Conservation (phyloP, 306 rosid genomes). For the Urtica urens region DNA sequence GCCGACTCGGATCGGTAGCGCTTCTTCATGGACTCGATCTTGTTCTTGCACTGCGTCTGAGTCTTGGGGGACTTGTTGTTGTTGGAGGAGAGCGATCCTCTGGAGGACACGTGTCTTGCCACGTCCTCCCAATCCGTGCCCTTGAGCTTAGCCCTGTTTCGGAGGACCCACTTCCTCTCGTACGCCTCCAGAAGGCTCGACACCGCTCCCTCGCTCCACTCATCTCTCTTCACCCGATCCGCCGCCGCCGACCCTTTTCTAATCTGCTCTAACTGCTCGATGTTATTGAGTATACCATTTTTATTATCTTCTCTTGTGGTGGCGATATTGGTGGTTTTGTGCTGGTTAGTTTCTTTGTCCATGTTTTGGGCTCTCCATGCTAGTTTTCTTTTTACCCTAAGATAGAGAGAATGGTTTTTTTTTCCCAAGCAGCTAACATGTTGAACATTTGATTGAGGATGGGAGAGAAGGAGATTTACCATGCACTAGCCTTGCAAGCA, state of each 20-base stretch:
- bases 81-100: too few relatives aligned
- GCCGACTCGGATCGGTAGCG: constrained; percentile 69
- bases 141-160: constrained; percentile 87
- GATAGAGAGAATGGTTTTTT: background rate
- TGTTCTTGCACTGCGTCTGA: constrained; percentile 95
- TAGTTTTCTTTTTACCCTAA: background rate
- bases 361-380: constrained; percentile 39
- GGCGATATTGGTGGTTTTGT: constrained; percentile 4
- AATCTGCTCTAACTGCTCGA: too few relatives aligned
- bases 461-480: constrained; percentile 4
- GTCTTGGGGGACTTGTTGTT: constrained; percentile 62
- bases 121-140: constrained; percentile 98
- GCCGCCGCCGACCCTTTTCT: constrained; percentile 10
- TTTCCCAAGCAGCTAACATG: constrained; percentile 60
- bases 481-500: constrained; percentile 93
- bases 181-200: constrained; percentile 77
- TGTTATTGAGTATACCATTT: too few relatives aligned
- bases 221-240: constrained; percentile 77
- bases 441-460: too few relatives aligned
- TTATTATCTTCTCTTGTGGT: too few relatives aligned
- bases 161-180: constrained; percentile 69
- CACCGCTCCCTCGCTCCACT: constrained; percentile 99
- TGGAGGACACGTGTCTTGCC: constrained; percentile 53
- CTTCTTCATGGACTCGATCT: constrained; percentile 98
- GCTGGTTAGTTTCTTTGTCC: constrained; percentile 40